Evolutionary conservation across 805 yeast species (phyloP), one percentile per base, ranked within the genome.

Genomic region (Pichia gijzeniarum): DNA sequence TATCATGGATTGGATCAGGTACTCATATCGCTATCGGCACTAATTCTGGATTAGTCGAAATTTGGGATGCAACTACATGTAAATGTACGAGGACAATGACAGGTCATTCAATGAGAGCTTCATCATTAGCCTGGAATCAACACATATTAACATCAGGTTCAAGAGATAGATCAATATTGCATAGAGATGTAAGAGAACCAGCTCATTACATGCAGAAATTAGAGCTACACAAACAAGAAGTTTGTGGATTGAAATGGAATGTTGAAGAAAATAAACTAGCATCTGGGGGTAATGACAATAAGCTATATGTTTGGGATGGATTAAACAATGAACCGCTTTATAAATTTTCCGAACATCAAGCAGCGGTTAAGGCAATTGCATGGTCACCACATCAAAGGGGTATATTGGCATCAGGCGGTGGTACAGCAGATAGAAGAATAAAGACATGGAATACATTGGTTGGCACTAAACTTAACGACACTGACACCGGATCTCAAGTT

Each of bases 301-400:
- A 77, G 56, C 71, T 93, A 20, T 74, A 77, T 53, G 84, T 93
- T 10, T 93, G 97, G 93, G 95, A 88, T 59, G 95, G 93, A 1
- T 62, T 80, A 38, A 75, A 74, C 43, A 61, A 74, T 4, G 72
- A 71, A 44, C 97, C 99, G 2, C 62, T 87, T 25, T 76, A 81
- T 58, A 81, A 73, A 48, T 84, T 89, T 55, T 70, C 73, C 2
- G 96, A 88, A 51, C 98, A 93, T 62, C 79, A 77, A 16, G 97
- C 98, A 1, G 99, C 99, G 0, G 95, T 93, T 3, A 93, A 93
- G 65, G 99, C 98, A 0, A 74, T 93, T 43, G 86, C 95, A 2
- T 93, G 99, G 99, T 85, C 95, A 1, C 98, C 99, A 2, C 98
- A 93, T 60, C 96, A 88, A 60, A 71, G 97, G 45, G 97, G 98